Percentiles rank a stretch among this genome's conserved stretches.
phyloP scores from a whole-genome alignment of 176 grass and related monocot genomes.

The Oryza glumipatula region DNA sequence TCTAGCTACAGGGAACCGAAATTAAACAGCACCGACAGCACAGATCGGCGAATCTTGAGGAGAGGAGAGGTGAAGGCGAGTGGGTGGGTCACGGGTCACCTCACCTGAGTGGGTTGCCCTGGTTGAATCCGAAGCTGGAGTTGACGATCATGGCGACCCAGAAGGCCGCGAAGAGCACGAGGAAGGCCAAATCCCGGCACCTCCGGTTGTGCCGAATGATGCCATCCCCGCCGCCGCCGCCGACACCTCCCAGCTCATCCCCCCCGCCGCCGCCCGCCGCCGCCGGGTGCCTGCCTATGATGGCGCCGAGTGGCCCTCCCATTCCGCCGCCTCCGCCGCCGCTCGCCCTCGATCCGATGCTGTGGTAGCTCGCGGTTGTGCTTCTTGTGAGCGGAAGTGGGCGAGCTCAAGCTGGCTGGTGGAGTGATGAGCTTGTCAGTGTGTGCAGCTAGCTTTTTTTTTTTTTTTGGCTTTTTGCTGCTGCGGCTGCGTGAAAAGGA shows the following conservation, averaged over 20 bases:
- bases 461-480: background rate
- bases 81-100: constrained; percentile 39
- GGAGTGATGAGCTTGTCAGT: background rate
- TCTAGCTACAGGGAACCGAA: background rate
- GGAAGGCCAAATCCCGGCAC: constrained; percentile 87
- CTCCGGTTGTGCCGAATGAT: constrained; percentile 83
- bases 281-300: constrained; percentile 87
- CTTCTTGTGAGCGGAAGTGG: background rate
- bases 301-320: constrained; percentile 91
- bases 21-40: background rate
- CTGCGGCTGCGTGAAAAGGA: constrained; percentile 5
- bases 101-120: constrained; percentile 93
- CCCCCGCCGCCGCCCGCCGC: constrained; percentile 41
- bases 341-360: background rate
- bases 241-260: constrained; percentile 43
- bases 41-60: constrained; percentile 1
- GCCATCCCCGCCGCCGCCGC: constrained; percentile 11
- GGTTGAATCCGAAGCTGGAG: constrained; percentile 99
- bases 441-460: background rate
- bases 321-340: constrained; percentile 29
- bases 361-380: too few relatives aligned
- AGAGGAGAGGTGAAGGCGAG: background rate
- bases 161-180: constrained; percentile 83
- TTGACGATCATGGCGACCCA: constrained; percentile 99
- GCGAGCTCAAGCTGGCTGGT: background rate